Conservation (phyloP, 192 early-diverging fungal genomes). For the Coemansia sp. region DNA sequence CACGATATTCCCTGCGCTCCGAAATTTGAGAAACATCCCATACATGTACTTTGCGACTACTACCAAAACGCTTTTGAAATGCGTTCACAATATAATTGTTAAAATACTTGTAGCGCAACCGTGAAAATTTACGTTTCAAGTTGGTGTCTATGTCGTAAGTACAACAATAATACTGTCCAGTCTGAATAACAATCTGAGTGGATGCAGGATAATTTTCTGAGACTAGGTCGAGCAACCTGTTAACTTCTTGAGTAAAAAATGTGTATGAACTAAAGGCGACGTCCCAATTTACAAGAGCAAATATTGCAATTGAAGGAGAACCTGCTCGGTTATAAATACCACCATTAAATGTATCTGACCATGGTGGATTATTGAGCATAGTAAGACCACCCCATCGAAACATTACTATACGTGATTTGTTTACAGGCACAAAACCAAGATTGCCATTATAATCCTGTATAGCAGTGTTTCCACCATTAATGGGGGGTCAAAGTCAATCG, state of each 20-base stretch:
- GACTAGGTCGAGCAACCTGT: neutral
- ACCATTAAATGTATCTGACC: neutral
- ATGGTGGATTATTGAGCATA: neutral
- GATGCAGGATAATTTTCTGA: neutral
- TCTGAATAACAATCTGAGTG: neutral
- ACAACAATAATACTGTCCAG: neutral
- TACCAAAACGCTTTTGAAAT: neutral
- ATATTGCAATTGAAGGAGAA: neutral
- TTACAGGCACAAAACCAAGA: neutral
- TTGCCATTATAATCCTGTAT: neutral
- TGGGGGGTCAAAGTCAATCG: constrained; percentile 22
- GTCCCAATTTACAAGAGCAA: neutral
- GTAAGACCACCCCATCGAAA: neutral
- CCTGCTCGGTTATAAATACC: neutral
- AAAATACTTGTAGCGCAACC: neutral
- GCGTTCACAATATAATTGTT: neutral
- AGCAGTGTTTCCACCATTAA: neutral
- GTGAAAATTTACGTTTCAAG: neutral
- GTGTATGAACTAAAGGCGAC: neutral
- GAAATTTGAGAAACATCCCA: neutral
- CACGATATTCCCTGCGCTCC: neutral
- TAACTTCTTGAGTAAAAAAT: neutral
- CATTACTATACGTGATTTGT: neutral
- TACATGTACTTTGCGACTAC: neutral
- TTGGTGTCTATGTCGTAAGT: neutral